Conservation (phyloP, 2,329 filamentous ascomycete genomes). For the Cladosporium sp. region DNA sequence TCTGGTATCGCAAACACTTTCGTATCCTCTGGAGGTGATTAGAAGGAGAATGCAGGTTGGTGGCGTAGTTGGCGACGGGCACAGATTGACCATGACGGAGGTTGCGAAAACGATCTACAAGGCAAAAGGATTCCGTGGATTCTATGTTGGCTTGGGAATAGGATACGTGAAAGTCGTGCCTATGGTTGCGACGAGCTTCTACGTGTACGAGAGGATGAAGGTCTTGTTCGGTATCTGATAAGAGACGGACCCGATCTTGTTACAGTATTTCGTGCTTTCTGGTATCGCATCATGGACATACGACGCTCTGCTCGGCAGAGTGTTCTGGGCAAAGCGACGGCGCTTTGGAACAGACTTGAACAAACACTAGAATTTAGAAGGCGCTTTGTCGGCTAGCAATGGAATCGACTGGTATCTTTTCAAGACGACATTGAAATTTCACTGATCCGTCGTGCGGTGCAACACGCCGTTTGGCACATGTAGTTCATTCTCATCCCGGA, state of each 20-base stretch:
- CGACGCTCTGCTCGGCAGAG: not conserved
- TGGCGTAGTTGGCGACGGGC: constrained; percentile 88
- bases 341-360: not conserved
- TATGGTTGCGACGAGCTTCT: constrained; percentile 72
- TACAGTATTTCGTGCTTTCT: not conserved
- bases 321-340: constrained; percentile 1
- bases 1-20: constrained; percentile 82
- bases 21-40: constrained; percentile 92
- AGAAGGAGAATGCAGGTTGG: constrained; percentile 93
- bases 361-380: not conserved
- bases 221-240: constrained; percentile 47
- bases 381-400: not conserved
- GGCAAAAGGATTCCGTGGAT: constrained; percentile 74
- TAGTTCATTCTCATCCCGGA: not conserved
- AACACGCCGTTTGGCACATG: too few species aligned
- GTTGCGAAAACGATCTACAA: constrained; percentile 70
- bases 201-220: constrained; percentile 63
- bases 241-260: not conserved
- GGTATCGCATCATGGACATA: not conserved
- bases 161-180: constrained; percentile 93
- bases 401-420: not conserved
- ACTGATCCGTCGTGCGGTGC: too few species aligned
- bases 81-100: constrained; percentile 70
- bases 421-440: not conserved
- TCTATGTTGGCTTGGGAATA: constrained; percentile 89